These are phyloP conservation scores for Aspergillus quadrilineatus DNA, from an alignment of 2,329 filamentous ascomycete species.

Conservation along the genomic window DNA sequence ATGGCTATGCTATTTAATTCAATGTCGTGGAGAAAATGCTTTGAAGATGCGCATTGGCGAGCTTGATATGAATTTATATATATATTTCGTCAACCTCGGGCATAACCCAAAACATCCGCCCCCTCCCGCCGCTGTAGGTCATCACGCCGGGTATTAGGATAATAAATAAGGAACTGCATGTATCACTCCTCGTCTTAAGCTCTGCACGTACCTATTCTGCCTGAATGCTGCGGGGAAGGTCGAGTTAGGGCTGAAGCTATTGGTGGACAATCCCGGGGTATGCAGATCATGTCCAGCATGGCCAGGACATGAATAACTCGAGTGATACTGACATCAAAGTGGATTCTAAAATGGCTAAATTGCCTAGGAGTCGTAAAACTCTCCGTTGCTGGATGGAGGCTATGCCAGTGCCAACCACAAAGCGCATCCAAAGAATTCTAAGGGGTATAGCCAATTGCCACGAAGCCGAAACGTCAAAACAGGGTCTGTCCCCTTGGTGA, in stretches of 20 bases:
- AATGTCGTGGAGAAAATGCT: background rate
- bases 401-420: no score
- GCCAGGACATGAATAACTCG: background rate
- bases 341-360: background rate
- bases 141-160: background rate
- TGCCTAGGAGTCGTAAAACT: background rate
- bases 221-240: background rate
- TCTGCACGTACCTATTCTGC: background rate
- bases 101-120: background rate
- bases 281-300: background rate
- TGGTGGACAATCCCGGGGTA: conserved; percentile 1
- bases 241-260: background rate
- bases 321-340: background rate
- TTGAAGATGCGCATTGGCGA: no score
- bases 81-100: background rate
- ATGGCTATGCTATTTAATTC: background rate
- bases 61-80: background rate
- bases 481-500: no score
- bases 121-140: no score
- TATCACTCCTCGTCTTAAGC: background rate
- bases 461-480: background rate
- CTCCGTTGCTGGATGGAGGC: background rate
- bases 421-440: background rate
- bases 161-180: background rate
- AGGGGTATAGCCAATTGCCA: background rate